Evolutionary conservation across 805 yeast genomes (phyloP).

Genomic region (Debaryomyces castellii): DNA sequence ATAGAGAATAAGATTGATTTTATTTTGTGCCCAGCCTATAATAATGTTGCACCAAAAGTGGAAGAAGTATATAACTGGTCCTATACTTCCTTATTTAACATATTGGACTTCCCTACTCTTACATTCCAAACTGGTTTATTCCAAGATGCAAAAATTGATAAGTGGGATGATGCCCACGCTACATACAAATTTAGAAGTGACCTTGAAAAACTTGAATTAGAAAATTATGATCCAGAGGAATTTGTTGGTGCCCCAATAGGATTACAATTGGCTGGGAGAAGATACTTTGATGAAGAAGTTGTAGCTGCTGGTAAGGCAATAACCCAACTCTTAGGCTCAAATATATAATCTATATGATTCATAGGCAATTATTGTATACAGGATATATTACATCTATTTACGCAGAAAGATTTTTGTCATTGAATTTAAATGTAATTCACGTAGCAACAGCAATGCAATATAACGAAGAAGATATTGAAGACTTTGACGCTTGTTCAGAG

Average conservation of each 20-base stretch:
- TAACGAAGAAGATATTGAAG: slow-evolving; percentile 25
- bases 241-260: slow-evolving; percentile 56
- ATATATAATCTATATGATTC: not conserved
- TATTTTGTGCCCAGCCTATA: slow-evolving; percentile 65
- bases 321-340: slow-evolving; percentile 31
- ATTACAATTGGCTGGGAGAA: slow-evolving; percentile 52
- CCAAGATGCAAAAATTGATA: slow-evolving; percentile 56
- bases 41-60: slow-evolving; percentile 70
- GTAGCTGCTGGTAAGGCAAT: slow-evolving; percentile 47
- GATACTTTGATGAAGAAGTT: slow-evolving; percentile 58
- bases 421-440: no score
- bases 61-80: slow-evolving; percentile 73
- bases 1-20: slow-evolving; percentile 59
- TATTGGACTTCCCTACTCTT: slow-evolving; percentile 69
- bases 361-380: no score
- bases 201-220: slow-evolving; percentile 49
- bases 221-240: slow-evolving; percentile 45
- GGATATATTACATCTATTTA: no score
- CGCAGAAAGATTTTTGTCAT: no score
- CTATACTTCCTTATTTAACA: slow-evolving; percentile 72
- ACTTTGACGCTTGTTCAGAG: slow-evolving; percentile 20
- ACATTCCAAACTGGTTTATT: slow-evolving; percentile 60
- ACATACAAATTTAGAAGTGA: slow-evolving; percentile 41
- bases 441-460: slow-evolving; percentile 3
- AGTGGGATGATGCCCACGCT: slow-evolving; percentile 37